Evolutionary conservation across 2,329 filamentous ascomycete species (phyloP), one percentile per base, ranked within the genome.

Genomic region (Ophiostoma sp.): DNA sequence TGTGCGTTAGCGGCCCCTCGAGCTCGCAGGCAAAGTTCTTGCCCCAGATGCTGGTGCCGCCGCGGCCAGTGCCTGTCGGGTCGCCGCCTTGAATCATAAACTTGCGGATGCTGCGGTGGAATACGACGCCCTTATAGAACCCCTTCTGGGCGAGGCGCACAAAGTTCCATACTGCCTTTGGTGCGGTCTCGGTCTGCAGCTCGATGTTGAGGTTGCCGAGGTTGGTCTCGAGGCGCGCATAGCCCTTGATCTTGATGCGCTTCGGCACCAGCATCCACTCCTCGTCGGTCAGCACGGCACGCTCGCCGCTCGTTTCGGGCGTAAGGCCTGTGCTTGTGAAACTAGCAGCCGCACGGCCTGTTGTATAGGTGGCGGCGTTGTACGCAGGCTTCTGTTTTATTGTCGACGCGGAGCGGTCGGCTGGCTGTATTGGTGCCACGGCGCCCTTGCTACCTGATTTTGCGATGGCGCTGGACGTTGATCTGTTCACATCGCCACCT

Each of bases 41-140:
- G 69, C 91, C 91, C 95, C 95, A 99, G 70, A 96, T 88, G 74
- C 91, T 96, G 65, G 87, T 81, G 0, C 95, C 95, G n/a, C 95
- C 95, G 70, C 92, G 86, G 1, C 95, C 95, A 0, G 93, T 97
- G 0, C 94, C 94, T 0, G 92, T 92, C 0, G 95, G 95, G 76
- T 99, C 95, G 49, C 95, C 95, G 60, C 94, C 94, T 77, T 99
- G 95, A 52, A 99, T 91, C 95, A 99, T 99, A 77, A 99, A 99
- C 74, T 91, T 92, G 69, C 89, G 89, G 74, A 99, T 97, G 76
- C 96, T 97, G 71, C 95, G 88, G 78, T 99, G 95, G 76, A 99
- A 99, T 12, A 84, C 78, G 2, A 97, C 89, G 72, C 86, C 86
- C 66, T 87, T 87, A 80, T 98, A 99, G 78, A 97, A 97, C 0